phyloP scores from a whole-genome alignment of 169 alveolate genomes.

The Eimeria sp. region DNA sequence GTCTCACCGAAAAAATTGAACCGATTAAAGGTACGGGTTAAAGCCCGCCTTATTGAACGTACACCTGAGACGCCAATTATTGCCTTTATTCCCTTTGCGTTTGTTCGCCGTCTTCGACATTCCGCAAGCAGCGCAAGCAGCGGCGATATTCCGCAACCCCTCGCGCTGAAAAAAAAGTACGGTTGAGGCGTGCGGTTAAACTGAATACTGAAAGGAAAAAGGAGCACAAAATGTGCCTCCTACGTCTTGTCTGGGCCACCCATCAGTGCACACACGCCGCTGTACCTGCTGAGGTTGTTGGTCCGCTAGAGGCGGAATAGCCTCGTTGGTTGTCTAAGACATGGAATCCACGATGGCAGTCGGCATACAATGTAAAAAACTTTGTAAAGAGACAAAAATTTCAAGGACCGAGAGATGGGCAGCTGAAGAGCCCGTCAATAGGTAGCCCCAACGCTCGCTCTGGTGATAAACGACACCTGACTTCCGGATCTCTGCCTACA shows the following conservation, averaged over 20 bases:
- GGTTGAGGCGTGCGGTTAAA: neutral
- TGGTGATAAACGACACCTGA: slow-evolving; percentile 11
- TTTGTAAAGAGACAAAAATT: neutral
- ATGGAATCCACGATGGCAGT: slow-evolving; percentile 10
- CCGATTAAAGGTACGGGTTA: neutral
- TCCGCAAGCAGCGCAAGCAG: slow-evolving; percentile 6
- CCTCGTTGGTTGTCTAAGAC: neutral
- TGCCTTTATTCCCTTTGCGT: neutral
- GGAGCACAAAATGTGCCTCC: slow-evolving; percentile 44
- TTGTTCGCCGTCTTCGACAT: slow-evolving; percentile 18
- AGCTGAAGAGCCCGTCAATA: neutral
- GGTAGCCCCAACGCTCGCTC: slow-evolving; percentile 3
- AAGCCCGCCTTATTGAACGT: neutral
- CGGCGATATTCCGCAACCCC: slow-evolving; percentile 17
- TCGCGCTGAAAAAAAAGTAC: neutral
- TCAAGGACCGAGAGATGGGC: neutral
- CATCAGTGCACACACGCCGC: slow-evolving; percentile 50
- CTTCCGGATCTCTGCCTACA: slow-evolving; percentile 20
- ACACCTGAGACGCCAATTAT: neutral
- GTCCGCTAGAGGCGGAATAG: slow-evolving; percentile 26
- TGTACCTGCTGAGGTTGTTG: slow-evolving; percentile 24
- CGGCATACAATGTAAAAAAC: neutral
- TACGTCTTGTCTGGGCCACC: slow-evolving; percentile 11
- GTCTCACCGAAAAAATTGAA: slow-evolving; percentile 22
- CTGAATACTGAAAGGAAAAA: neutral